These are phyloP conservation scores for Haematococcus lacustris DNA, from an alignment of 139 green algal species.

Conservation along the genomic window DNA sequence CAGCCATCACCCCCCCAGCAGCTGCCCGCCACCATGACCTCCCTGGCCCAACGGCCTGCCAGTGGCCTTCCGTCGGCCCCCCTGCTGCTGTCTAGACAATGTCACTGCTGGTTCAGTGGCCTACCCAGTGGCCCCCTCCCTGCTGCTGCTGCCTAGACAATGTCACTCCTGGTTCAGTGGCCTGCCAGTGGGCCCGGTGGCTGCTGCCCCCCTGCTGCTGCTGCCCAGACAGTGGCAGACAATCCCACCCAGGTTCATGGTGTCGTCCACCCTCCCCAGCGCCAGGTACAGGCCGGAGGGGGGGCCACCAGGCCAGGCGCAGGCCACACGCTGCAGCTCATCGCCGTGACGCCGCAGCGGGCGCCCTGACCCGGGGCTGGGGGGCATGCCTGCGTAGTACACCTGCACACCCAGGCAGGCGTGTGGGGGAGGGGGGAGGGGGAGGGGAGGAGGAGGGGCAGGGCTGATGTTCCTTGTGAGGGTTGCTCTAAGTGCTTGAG, in stretches of 20 bases:
- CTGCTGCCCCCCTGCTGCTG: too few relatives aligned
- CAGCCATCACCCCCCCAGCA: too few relatives aligned
- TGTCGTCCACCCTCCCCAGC: conserved; percentile 84
- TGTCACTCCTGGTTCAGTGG: too few relatives aligned
- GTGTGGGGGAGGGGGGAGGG: too few relatives aligned
- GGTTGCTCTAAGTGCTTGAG: too few relatives aligned
- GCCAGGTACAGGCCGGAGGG: conserved; percentile 33
- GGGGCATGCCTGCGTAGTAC: conserved; percentile 88
- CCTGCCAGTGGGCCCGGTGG: too few relatives aligned
- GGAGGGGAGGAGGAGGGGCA: too few relatives aligned
- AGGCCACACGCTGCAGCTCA: conserved; percentile 62
- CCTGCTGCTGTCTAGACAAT: neutral
- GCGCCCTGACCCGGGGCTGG: conserved; percentile 8
- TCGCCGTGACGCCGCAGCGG: conserved; percentile 85
- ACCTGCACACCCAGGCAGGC: conserved; percentile 36
- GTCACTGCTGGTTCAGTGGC: neutral
- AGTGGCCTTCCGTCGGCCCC: too few relatives aligned
- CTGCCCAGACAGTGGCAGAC: too few relatives aligned
- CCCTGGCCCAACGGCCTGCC: too few relatives aligned
- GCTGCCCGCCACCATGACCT: too few relatives aligned
- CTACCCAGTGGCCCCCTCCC: neutral
- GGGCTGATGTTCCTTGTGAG: too few relatives aligned
- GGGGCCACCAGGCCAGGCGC: neutral
- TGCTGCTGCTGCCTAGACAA: neutral
- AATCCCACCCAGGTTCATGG: conserved; percentile 92